A percentile compares a stretch with the other conserved stretches of the same genome.
Evolutionary conservation across 306 rosid species (phyloP).

Genomic region (Luffa acutangula): DNA sequence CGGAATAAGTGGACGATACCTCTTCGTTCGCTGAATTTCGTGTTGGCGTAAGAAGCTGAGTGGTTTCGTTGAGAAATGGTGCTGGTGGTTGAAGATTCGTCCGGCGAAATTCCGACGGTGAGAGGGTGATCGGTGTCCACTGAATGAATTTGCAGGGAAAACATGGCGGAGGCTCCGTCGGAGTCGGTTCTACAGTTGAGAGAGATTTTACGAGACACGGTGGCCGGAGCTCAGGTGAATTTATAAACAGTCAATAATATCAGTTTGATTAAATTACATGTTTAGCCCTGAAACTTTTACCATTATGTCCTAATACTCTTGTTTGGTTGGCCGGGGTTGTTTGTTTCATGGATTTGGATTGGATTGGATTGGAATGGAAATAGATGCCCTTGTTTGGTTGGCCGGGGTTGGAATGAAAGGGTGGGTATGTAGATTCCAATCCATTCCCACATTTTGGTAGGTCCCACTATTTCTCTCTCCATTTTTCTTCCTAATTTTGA

Average conservation of each 20-base stretch:
- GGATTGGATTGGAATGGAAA: no score
- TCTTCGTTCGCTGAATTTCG: slow-evolving; percentile 61
- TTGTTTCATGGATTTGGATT: no score
- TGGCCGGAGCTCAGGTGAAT: background rate
- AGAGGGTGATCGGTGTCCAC: slow-evolving; percentile 60
- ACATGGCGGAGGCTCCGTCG: slow-evolving; percentile 28
- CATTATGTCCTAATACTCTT: no score
- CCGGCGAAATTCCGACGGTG: slow-evolving; percentile 18
- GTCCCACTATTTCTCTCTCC: no score
- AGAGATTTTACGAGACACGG: background rate
- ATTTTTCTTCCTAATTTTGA: no score
- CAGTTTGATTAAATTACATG: background rate
- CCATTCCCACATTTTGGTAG: no score
- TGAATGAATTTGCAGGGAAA: slow-evolving; percentile 78
- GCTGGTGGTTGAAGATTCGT: slow-evolving; percentile 18
- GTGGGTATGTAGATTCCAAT: no score
- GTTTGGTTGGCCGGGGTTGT: no score
- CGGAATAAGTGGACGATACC: slow-evolving; percentile 73
- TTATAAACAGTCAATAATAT: background rate
- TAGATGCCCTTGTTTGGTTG: no score
- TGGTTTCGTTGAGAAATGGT: slow-evolving; percentile 13
- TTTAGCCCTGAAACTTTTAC: no score
- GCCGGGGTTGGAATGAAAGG: no score
- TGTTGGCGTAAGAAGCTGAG: background rate
- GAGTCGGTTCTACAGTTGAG: background rate